Conservation (phyloP, 345 rosid genomes). For the Pseudoturritis turrita region DNA sequence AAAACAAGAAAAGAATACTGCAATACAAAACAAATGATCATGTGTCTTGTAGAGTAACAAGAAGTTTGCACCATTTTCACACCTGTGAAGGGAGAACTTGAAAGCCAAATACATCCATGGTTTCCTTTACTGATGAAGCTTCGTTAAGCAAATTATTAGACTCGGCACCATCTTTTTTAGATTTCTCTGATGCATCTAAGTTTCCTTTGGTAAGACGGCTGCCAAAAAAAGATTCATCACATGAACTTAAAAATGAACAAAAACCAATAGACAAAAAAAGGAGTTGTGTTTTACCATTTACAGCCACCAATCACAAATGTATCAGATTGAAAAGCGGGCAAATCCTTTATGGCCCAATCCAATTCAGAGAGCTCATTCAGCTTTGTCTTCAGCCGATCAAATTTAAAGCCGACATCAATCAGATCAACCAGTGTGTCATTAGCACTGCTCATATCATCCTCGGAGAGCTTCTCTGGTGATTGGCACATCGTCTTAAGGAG, state of each 20-base stretch:
- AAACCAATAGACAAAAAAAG: no score
- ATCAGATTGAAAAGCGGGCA: neutral
- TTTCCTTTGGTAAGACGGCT: no score
- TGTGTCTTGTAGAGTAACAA: no score
- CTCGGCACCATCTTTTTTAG: neutral
- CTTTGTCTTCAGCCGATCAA: constrained; percentile 19
- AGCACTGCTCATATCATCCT: constrained; percentile 7
- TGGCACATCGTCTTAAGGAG: constrained; percentile 7
- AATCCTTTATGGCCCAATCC: neutral
- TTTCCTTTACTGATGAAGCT: neutral
- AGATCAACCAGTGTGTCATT: constrained; percentile 16
- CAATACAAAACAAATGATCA: no score
- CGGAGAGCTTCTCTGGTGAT: constrained; percentile 5
- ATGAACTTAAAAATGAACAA: no score
- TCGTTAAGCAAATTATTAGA: neutral
- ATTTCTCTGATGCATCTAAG: neutral
- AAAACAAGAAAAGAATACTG: no score
- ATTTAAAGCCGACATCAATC: constrained; percentile 8
- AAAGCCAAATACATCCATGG: neutral
- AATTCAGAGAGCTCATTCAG: neutral
- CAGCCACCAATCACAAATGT: neutral
- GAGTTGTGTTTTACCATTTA: neutral
- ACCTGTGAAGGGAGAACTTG: neutral
- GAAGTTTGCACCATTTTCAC: no score
- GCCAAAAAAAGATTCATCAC: no score